Percentiles rank a stretch among this genome's conserved stretches.
Evolutionary conservation across 129 eudicot species (phyloP).

Genomic region (Ambrosia artemisiifolia): DNA sequence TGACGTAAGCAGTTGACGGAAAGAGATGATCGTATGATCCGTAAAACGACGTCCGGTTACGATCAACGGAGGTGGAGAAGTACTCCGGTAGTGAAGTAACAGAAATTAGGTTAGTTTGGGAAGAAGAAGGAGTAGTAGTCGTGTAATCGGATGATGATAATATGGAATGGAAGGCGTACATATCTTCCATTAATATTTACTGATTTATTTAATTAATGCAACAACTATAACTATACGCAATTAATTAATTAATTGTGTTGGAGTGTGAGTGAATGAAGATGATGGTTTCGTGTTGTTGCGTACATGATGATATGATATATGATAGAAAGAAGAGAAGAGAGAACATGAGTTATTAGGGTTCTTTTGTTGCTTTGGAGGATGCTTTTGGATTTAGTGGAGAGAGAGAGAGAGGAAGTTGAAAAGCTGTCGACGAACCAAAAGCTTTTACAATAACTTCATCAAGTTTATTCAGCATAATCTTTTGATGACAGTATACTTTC

Average conservation of each 20-base stretch:
- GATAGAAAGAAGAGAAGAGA: too few species aligned
- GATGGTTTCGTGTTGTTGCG: conserved; percentile 7
- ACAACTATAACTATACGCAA: too few species aligned
- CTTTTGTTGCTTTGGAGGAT: too few species aligned
- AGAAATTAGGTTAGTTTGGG: conserved; percentile 49
- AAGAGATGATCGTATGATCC: conserved; percentile 46
- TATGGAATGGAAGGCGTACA: conserved; percentile 55
- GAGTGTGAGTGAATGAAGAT: conserved; percentile 3
- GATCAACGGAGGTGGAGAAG: conserved; percentile 34
- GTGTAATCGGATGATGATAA: conserved; percentile 34
- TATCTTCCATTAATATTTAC: conserved; percentile 94
- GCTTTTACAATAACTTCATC: too few species aligned
- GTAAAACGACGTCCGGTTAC: conserved; percentile 38
- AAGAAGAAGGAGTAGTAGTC: conserved; percentile 23
- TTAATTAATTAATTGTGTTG: background rate
- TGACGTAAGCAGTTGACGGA: conserved; percentile 45
- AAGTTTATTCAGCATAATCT: too few species aligned
- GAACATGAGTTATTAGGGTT: too few species aligned
- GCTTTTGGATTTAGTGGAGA: too few species aligned
- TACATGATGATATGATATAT: background rate
- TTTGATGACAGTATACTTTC: too few species aligned
- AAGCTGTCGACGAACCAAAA: too few species aligned
- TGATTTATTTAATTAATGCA: conserved; percentile 7
- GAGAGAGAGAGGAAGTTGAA: too few species aligned
- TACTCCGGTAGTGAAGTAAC: conserved; percentile 36